Conservation (phyloP, 2,329 filamentous ascomycete genomes). For the Keithomyces neogunnii region DNA sequence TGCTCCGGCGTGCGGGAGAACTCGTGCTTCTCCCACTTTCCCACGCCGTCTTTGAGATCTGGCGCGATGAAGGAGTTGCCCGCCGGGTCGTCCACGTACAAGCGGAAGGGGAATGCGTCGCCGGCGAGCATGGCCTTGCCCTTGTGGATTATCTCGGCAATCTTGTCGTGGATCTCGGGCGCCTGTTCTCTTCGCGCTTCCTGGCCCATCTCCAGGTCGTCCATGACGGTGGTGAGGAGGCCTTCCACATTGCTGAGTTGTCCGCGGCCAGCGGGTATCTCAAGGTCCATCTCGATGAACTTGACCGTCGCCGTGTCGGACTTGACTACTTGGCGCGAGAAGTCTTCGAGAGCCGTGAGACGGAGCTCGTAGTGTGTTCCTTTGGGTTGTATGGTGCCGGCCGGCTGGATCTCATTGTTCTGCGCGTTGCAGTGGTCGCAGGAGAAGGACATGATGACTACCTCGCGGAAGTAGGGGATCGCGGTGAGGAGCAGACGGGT, state of each 20-base stretch:
- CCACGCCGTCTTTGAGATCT: constrained; percentile 66
- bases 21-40: constrained; percentile 82
- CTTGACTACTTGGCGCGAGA: constrained; percentile 84
- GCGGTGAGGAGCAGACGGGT: constrained; percentile 82
- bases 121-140: constrained; percentile 71
- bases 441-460: constrained; percentile 93
- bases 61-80: constrained; percentile 97
- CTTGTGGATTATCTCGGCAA: constrained; percentile 67
- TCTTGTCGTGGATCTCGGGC: constrained; percentile 70
- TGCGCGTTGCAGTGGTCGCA: constrained; percentile 84
- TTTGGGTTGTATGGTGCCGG: constrained; percentile 83
- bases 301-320: constrained; percentile 79
- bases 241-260: constrained; percentile 94
- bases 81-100: constrained; percentile 82
- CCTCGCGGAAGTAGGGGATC: constrained; percentile 95
- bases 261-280: constrained; percentile 84
- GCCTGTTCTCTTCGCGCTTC: constrained; percentile 68
- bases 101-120: constrained; percentile 74
- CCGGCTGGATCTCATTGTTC: constrained; percentile 91
- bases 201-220: constrained; percentile 76
- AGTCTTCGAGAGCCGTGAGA: constrained; percentile 63
- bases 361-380: constrained; percentile 78
- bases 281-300: constrained; percentile 85
- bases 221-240: constrained; percentile 66
- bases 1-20: constrained; percentile 77